Conservation (phyloP, 1,139 yeast species). For the Blastobotrys proliferans region DNA sequence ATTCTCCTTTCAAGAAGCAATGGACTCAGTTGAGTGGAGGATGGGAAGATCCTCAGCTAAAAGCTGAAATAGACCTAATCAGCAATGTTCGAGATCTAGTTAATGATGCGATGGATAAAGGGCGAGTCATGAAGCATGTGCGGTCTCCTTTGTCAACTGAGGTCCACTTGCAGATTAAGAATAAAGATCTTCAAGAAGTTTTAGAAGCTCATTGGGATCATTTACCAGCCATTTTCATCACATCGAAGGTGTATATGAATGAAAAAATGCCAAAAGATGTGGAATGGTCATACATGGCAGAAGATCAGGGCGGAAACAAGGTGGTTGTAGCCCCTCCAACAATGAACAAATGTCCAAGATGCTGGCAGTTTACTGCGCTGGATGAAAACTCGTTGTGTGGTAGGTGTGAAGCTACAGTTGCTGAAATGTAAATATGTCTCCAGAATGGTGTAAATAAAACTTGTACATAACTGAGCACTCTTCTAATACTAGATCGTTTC, state of each 20-base stretch:
- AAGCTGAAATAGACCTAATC: conserved; percentile 36
- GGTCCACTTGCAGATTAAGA: conserved; percentile 38
- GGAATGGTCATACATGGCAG: conserved; percentile 33
- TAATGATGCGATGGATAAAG: conserved; percentile 46
- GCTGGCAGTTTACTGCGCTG: conserved; percentile 76
- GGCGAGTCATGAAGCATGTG: conserved; percentile 45
- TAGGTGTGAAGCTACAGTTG: conserved; percentile 61
- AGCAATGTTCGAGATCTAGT: conserved; percentile 49
- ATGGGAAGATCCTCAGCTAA: conserved; percentile 36
- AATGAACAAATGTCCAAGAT: conserved; percentile 74
- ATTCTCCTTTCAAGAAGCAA: conserved; percentile 50
- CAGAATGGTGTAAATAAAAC: too few species aligned
- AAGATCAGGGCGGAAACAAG: conserved; percentile 33
- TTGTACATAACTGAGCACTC: too few species aligned
- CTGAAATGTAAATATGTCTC: too few species aligned
- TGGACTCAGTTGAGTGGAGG: conserved; percentile 31
- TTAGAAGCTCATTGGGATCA: conserved; percentile 25
- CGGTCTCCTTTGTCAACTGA: conserved; percentile 65
- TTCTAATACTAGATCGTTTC: too few species aligned
- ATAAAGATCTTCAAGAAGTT: conserved; percentile 18
- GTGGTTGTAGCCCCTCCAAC: conserved; percentile 46
- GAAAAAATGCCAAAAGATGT: conserved; percentile 22
- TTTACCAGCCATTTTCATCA: conserved; percentile 58
- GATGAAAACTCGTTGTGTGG: conserved; percentile 54
- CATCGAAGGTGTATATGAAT: conserved; percentile 51